These are phyloP conservation scores for Rhizoctonia solani DNA, from an alignment of 1,284 basidiomycete species.

Conservation along the genomic window DNA sequence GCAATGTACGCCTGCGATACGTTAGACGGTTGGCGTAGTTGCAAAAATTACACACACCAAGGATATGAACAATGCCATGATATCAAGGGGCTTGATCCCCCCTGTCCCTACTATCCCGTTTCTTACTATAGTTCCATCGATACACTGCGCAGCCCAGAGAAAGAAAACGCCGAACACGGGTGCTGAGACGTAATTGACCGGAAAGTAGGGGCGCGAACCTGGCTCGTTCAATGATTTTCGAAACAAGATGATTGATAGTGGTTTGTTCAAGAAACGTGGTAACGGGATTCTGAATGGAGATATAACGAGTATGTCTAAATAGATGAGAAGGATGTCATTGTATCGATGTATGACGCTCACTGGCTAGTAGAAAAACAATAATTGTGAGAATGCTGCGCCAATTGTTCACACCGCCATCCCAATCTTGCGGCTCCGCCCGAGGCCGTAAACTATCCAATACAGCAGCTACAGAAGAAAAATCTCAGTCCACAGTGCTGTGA, in stretches of 20 bases:
- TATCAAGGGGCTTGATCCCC: constrained; percentile 88
- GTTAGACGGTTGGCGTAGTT: neutral
- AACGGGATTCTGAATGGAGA: constrained; percentile 62
- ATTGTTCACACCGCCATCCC: constrained; percentile 40
- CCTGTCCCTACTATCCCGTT: constrained; percentile 74
- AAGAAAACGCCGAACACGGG: constrained; percentile 81
- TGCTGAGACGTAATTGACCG: constrained; percentile 70
- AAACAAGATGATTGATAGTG: neutral
- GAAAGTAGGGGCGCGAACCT: constrained; percentile 8
- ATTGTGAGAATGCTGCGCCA: constrained; percentile 63
- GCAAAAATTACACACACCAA: constrained; percentile 52
- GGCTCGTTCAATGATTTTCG: neutral
- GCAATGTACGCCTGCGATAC: constrained; percentile 80
- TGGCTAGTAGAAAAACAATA: constrained; percentile 74
- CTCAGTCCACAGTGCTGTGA: too few relatives aligned
- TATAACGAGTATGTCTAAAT: constrained; percentile 64
- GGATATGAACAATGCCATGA: constrained; percentile 89
- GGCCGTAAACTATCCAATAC: neutral
- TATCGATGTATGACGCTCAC: constrained; percentile 47
- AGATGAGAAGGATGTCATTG: neutral
- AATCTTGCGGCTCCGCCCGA: constrained; percentile 34
- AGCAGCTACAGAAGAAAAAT: neutral
- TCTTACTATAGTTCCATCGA: constrained; percentile 65
- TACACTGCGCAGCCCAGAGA: constrained; percentile 74
- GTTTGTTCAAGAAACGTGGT: constrained; percentile 36